Base-by-base conservation (phyloP, 306 rosid species). In the Acacia confusa region DNA sequence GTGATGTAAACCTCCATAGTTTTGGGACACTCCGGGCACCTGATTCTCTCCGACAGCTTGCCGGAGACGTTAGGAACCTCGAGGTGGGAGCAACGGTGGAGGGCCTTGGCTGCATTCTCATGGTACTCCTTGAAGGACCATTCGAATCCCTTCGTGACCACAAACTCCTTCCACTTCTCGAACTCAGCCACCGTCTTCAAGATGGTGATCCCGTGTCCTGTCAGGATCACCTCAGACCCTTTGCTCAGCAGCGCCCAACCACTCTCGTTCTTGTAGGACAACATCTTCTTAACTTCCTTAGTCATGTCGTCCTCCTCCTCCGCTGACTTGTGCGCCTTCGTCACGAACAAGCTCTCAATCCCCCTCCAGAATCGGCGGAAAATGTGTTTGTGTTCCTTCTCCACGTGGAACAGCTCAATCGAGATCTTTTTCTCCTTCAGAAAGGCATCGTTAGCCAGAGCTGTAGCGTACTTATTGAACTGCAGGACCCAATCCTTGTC, bases 231-330 rank as follows among this genome's bases (percentile, higher is more conserved):
- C 0, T 84, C 69, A 0, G 91, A 84, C 4, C 97, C 97, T 25
- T 87, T 89, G 74, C 80, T 85, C 0, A 92, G 85, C 10, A 92
- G 80, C 1, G 79, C 92, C 94, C 97, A 92, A 9, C 94, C 94
- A 0, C 83, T 85, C 34, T 90, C 97, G 24, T 92, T 90, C 83
- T 92, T 89, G 84, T 92, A 90, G 0, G 94, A 86, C 12, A 92
- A 84, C 81, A 92, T 70, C 65, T 87, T 86, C 40, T 91, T 91
- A 50, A 93, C 86, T 41, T 93, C 97, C 78, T 83, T 79, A 0
- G 90, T 86, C 57, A 84, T 86, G 27, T 57, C 64, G 4, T 57
- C 64, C 15, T 57, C 85, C 0, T 57, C 64, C 30, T 57, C 86
- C 3, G n/a, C 77, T 15, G 82, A 74, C 52, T 53, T 85, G 61